A percentile compares a stretch with the other conserved stretches of the same genome.
Evolutionary conservation across 2,329 filamentous ascomycete genomes (phyloP).

Genomic region (Beauveria sp.): DNA sequence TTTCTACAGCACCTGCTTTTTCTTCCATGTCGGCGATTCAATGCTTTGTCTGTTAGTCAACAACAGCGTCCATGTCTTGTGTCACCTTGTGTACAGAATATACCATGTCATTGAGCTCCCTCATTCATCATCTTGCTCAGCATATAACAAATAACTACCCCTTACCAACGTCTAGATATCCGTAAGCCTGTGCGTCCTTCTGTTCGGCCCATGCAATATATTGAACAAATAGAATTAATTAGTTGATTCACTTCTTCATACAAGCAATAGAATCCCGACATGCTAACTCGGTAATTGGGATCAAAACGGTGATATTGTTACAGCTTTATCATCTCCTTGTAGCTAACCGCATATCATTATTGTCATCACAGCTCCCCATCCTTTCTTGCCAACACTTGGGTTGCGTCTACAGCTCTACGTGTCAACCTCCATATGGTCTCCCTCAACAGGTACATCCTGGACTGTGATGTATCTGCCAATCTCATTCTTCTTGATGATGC

Average conservation of each 20-base stretch:
- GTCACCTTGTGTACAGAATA: slow-evolving; percentile 4
- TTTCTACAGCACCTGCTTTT: background rate
- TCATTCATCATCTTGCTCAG: background rate
- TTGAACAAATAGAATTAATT: background rate
- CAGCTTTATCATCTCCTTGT: background rate
- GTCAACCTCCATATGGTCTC: slow-evolving; percentile 64
- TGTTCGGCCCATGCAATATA: background rate
- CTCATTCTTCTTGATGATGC: slow-evolving; percentile 89
- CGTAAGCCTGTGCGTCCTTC: background rate
- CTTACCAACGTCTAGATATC: background rate
- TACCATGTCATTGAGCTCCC: background rate
- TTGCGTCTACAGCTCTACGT: slow-evolving; percentile 29
- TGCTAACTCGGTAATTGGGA: background rate
- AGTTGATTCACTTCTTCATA: background rate
- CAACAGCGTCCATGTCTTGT: background rate
- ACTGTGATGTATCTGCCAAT: slow-evolving; percentile 91
- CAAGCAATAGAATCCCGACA: background rate
- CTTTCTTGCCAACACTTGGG: background rate
- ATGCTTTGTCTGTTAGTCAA: background rate
- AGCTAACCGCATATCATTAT: background rate
- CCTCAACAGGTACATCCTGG: slow-evolving; percentile 68
- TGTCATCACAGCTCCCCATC: background rate
- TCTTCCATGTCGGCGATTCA: background rate
- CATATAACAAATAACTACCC: background rate
- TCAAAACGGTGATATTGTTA: slow-evolving; percentile 11